These are phyloP conservation scores for Candida tibetensis DNA, from an alignment of 805 yeast species.

Conservation along the genomic window DNA sequence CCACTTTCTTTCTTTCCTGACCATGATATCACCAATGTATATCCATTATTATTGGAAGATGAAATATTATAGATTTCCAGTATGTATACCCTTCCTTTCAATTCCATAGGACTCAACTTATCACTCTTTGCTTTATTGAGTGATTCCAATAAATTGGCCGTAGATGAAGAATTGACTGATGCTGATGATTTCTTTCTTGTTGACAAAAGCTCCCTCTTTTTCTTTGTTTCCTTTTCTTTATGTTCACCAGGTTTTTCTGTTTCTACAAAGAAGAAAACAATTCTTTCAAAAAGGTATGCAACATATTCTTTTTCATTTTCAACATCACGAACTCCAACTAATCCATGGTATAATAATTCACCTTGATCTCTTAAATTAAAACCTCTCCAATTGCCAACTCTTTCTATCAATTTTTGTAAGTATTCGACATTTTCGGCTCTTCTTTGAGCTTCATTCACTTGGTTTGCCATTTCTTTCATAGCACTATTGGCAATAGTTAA, in stretches of 20 bases:
- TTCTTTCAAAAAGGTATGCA: constrained; percentile 79
- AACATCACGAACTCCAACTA: constrained; percentile 64
- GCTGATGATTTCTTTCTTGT: constrained; percentile 49
- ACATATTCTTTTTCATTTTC: constrained; percentile 83
- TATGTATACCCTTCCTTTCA: constrained; percentile 80
- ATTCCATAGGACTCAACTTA: constrained; percentile 39
- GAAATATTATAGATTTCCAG: constrained; percentile 52
- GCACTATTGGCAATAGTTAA: constrained; percentile 66
- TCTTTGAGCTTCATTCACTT: constrained; percentile 92
- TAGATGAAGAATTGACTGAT: constrained; percentile 39
- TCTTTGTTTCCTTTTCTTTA: constrained; percentile 29
- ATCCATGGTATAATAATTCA: constrained; percentile 72
- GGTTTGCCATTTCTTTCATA: constrained; percentile 78
- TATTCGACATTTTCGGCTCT: constrained; percentile 79
- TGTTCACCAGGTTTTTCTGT: constrained; percentile 13
- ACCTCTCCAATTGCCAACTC: constrained; percentile 92
- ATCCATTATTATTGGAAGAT: constrained; percentile 42
- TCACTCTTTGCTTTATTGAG: constrained; percentile 28
- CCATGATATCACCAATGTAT: constrained; percentile 69
- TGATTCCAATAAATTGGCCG: constrained; percentile 35
- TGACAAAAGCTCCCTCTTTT: constrained; percentile 40
- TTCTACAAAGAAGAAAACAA: constrained; percentile 49
- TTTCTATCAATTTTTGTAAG: constrained; percentile 62
- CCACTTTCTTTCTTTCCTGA: constrained; percentile 87
- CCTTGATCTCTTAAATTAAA: constrained; percentile 79